A percentile compares a stretch with the other conserved stretches of the same genome.
phyloP scores from a whole-genome alignment of 2,329 filamentous ascomycete species.

The Gremmenia infestans region DNA sequence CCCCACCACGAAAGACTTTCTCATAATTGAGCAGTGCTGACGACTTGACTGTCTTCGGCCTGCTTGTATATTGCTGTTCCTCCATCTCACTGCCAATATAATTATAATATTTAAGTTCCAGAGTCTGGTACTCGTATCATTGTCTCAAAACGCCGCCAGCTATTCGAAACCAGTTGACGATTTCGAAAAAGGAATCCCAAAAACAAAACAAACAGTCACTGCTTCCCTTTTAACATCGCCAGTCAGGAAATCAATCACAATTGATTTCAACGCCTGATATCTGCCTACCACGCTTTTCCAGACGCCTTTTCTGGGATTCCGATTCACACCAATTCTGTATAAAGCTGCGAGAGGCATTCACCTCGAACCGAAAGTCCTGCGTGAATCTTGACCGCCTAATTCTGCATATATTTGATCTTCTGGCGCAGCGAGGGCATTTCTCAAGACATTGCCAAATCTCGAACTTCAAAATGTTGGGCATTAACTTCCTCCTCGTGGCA shows the following conservation, averaged over 20 bases:
- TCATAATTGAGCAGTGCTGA: constrained; percentile 23
- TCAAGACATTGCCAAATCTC: background rate
- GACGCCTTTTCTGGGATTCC: background rate
- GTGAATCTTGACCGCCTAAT: no score
- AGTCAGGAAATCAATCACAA: background rate
- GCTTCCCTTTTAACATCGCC: background rate
- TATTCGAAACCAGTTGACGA: background rate
- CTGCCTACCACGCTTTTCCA: background rate
- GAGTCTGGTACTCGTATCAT: constrained; percentile 24
- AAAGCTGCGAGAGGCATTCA: no score
- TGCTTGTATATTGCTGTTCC: constrained; percentile 15
- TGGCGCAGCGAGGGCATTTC: no score
- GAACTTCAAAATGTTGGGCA: constrained; percentile 16
- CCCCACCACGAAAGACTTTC: background rate
- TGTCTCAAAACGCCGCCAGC: constrained; percentile 10
- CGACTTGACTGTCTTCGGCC: constrained; percentile 29
- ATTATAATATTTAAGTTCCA: constrained; percentile 19
- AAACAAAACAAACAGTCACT: background rate
- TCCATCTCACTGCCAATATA: constrained; percentile 18
- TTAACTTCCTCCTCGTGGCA: constrained; percentile 9
- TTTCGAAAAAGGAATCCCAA: background rate
- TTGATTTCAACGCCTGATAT: background rate
- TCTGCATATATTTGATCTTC: no score
- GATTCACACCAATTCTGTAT: no score
- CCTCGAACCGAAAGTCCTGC: no score